phyloP scores from a whole-genome alignment of 2,329 filamentous ascomycete species.

The Stagonosporopsis tanaceti region DNA sequence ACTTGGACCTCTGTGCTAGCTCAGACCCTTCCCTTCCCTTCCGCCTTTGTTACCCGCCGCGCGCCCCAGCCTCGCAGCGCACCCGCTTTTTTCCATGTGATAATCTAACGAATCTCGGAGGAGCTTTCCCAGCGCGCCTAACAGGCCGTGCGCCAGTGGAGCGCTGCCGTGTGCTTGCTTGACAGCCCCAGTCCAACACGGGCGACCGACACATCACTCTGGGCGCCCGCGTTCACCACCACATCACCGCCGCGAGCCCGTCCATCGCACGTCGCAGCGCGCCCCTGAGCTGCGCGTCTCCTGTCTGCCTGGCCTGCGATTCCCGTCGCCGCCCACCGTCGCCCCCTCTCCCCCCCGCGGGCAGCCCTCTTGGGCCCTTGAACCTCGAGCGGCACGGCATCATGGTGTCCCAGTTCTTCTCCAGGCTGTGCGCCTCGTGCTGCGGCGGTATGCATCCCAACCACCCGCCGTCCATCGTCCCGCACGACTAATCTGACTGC shows the following conservation, averaged over 20 bases:
- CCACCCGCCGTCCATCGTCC: slow-evolving; percentile 5
- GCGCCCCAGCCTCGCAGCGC: slow-evolving; percentile 2
- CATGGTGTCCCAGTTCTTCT: slow-evolving; percentile 50
- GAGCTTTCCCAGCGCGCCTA: slow-evolving; percentile 19
- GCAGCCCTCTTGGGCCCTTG: slow-evolving; percentile 27
- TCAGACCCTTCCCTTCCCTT: background rate
- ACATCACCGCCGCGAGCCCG: slow-evolving; percentile 13
- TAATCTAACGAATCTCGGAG: slow-evolving; percentile 11
- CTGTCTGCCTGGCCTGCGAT: slow-evolving; percentile 20
- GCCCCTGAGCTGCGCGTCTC: slow-evolving; percentile 2
- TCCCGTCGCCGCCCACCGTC: slow-evolving; percentile 24
- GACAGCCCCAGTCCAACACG: slow-evolving; percentile 8
- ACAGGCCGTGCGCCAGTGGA: slow-evolving; percentile 7
- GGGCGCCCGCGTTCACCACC: slow-evolving; percentile 12
- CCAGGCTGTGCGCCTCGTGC: slow-evolving; percentile 48
- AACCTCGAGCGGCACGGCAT: slow-evolving; percentile 29
- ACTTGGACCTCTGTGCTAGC: background rate
- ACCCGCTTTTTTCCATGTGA: slow-evolving; percentile 17
- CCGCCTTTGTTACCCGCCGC: slow-evolving; percentile 4
- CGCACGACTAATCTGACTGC: slow-evolving; percentile 27
- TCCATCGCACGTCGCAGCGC: slow-evolving; percentile 10
- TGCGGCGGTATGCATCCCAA: slow-evolving; percentile 45
- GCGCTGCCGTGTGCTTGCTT: slow-evolving; percentile 11
- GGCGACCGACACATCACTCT: slow-evolving; percentile 3
- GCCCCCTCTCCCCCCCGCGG: slow-evolving; percentile 14